phyloP scores from a whole-genome alignment of 306 rosid genomes.

The Trichosanthes cucumerina region DNA sequence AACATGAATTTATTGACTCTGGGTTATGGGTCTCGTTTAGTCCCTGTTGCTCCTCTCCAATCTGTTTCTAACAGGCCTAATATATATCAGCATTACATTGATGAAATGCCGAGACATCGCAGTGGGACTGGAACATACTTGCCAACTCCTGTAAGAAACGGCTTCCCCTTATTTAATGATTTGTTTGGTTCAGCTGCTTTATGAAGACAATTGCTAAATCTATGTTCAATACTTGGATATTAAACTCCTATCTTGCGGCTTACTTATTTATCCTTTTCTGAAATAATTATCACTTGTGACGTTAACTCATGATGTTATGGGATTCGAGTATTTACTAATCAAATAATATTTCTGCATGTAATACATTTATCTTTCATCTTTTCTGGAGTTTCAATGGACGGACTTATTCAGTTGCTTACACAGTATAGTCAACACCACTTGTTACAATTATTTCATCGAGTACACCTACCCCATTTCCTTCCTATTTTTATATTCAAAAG shows the following conservation, averaged over 20 bases:
- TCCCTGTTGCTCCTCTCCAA: conserved; percentile 68
- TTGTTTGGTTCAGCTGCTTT: neutral
- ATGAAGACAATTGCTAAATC: neutral
- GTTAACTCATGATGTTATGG: neutral
- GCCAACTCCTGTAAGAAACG: conserved; percentile 88
- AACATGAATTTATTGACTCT: conserved; percentile 49
- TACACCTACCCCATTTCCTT: neutral
- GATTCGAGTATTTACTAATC: neutral
- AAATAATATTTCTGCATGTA: neutral
- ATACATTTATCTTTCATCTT: neutral
- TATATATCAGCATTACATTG: conserved; percentile 58
- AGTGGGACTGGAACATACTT: conserved; percentile 95
- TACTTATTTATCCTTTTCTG: neutral
- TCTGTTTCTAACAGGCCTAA: conserved; percentile 63
- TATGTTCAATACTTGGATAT: neutral
- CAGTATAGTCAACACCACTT: neutral
- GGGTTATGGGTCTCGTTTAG: conserved; percentile 57
- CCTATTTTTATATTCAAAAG: neutral
- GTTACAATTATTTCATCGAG: neutral
- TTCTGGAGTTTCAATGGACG: neutral
- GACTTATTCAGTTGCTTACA: neutral
- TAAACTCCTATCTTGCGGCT: neutral
- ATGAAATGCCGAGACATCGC: conserved; percentile 78
- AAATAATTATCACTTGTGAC: neutral
- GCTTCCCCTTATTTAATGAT: conserved; percentile 1